These are phyloP conservation scores for Fusarium newnesense DNA, from an alignment of 2,329 filamentous ascomycete genomes.

Conservation along the genomic window DNA sequence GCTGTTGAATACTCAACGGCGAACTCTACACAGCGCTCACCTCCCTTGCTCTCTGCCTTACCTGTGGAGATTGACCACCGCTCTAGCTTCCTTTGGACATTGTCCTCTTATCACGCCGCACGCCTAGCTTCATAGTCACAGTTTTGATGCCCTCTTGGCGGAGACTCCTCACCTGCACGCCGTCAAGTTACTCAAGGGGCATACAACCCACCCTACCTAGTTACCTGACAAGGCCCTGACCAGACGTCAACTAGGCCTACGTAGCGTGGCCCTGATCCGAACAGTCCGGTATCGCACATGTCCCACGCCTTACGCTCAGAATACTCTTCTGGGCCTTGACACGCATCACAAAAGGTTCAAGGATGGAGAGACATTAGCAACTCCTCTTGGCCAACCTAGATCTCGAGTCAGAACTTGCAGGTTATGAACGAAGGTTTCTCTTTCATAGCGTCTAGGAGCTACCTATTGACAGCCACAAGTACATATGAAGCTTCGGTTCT, in stretches of 20 bases:
- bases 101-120: constrained; percentile 21
- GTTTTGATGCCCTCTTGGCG: constrained; percentile 26
- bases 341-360: neutral
- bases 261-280: constrained; percentile 27
- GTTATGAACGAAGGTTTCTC: neutral
- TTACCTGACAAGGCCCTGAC: constrained; percentile 24
- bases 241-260: constrained; percentile 25
- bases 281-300: constrained; percentile 34
- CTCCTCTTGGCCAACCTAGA: neutral
- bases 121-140: constrained; percentile 24
- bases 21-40: constrained; percentile 21
- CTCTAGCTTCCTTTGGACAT: constrained; percentile 19
- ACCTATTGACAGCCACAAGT: neutral
- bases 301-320: constrained; percentile 5
- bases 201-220: constrained; percentile 18
- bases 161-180: constrained; percentile 23
- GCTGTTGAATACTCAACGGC: constrained; percentile 10
- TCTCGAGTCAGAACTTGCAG: neutral
- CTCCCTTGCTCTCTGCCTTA: constrained; percentile 34
- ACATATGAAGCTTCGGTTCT: constrained; percentile 5
- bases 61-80: constrained; percentile 27
- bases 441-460: neutral
- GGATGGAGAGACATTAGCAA: neutral
- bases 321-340: constrained; percentile 1
- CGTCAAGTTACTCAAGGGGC: constrained; percentile 20